Conservation (phyloP, 139 green algal species). For the Trebouxia sp. region DNA sequence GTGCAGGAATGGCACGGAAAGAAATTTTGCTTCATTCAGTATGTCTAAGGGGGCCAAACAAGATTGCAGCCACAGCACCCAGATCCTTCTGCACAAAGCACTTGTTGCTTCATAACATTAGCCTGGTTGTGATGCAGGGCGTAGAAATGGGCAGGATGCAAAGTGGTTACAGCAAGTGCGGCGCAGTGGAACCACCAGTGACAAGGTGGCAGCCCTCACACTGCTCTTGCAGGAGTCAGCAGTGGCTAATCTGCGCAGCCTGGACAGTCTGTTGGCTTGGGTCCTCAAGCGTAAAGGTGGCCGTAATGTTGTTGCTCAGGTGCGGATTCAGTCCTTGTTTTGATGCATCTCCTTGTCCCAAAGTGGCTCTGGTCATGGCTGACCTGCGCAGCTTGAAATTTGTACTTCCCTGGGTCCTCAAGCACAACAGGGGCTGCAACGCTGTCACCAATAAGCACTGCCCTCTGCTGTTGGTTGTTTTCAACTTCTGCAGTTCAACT, state of each 20-base stretch:
- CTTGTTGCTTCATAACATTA: slow-evolving; percentile 29
- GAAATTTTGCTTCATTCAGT: not conserved
- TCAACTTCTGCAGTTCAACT: too few species aligned
- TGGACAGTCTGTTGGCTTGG: slow-evolving; percentile 82
- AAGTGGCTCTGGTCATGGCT: not conserved
- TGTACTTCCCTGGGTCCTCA: too few species aligned
- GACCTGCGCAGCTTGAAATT: too few species aligned
- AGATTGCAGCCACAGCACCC: too few species aligned
- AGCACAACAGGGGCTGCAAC: too few species aligned
- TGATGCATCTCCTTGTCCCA: not conserved
- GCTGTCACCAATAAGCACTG: not conserved
- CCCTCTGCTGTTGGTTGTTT: too few species aligned
- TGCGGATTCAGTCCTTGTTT: not conserved
- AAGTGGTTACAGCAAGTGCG: slow-evolving; percentile 81
- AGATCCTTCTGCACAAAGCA: not conserved
- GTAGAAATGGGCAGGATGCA: slow-evolving; percentile 48
- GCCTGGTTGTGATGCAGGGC: not conserved
- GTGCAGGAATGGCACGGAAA: not conserved
- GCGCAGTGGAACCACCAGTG: slow-evolving; percentile 66
- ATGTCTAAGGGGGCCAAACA: not conserved
- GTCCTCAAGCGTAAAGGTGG: slow-evolving; percentile 64
- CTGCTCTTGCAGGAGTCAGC: slow-evolving; percentile 83
- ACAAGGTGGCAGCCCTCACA: slow-evolving; percentile 86
- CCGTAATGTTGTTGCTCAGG: slow-evolving; percentile 44
- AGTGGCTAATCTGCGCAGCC: slow-evolving; percentile 66